Conservation (phyloP, 371 early-diverging fungal species). For the Mucor piriformis region DNA sequence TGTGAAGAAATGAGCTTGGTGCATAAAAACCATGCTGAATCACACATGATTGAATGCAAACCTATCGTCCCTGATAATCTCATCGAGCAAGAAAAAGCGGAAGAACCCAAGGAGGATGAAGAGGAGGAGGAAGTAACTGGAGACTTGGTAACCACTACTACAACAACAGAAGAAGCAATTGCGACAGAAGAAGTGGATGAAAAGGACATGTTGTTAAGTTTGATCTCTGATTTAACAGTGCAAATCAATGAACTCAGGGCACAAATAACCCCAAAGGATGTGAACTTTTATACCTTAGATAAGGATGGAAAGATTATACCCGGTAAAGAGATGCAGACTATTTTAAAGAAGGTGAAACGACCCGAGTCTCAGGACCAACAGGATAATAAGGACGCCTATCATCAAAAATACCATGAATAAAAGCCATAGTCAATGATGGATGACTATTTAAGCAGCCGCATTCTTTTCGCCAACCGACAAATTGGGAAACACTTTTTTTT, state of each 20-base stretch:
- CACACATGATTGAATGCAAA: conserved; percentile 62
- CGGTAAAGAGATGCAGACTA: neutral
- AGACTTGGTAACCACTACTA: no score
- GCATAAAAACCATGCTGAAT: conserved; percentile 43
- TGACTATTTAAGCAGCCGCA: no score
- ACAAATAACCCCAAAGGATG: conserved; percentile 11
- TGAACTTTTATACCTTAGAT: conserved; percentile 14
- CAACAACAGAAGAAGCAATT: conserved; percentile 1
- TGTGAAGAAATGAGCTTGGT: conserved; percentile 69
- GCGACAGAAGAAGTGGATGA: neutral
- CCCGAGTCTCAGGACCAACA: conserved; percentile 20
- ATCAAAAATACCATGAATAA: conserved; percentile 15
- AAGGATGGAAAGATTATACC: conserved; percentile 23
- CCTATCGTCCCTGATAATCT: conserved; percentile 62
- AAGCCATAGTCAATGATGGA: conserved; percentile 2
- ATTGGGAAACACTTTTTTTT: conserved; percentile 1
- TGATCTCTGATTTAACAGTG: conserved; percentile 33
- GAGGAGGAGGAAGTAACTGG: neutral
- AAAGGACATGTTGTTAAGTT: conserved; percentile 2
- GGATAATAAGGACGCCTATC: conserved; percentile 25
- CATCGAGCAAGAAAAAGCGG: conserved; percentile 23
- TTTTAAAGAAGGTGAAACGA: neutral
- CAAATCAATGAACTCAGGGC: conserved; percentile 32
- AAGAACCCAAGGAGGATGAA: conserved; percentile 2
- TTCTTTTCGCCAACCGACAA: neutral